Base-by-base conservation (phyloP, 1,284 basidiomycete species). In the Rhodotorula glutinis region DNA sequence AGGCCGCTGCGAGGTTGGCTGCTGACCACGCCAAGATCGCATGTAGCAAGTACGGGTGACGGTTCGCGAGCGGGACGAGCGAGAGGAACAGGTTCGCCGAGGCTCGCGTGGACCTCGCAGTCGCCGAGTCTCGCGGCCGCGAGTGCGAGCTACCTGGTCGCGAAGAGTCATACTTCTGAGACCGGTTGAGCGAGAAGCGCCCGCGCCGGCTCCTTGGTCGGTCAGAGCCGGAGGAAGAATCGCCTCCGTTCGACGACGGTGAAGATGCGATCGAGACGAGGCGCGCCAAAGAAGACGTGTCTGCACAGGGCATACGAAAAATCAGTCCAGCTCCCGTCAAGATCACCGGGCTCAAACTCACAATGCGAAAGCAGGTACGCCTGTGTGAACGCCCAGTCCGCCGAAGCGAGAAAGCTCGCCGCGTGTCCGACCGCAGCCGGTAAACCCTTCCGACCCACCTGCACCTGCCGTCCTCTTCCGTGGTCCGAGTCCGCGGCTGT, bases 21-120 rank as follows among this genome's bases (percentile, higher is more conserved):
- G 61, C 62, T 8, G 47, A 53, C 66, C 66, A 67, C 16, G 61
- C 46, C 13, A 63, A 49, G 27, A 67, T 67, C 41, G 61, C 58
- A 23, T 63, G 58, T 40, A 67, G 55, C 25, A 67, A 29, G 41
- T 29, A 57, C 5, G 66, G 49, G 25, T 67, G 53, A 0, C 40
- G 19, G 25, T 67, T 43, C 14, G 66, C 61, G 61, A 63, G 61
- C 8, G 66, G 66, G n/a, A 67, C 56, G 52, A 67, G 66, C 41
- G 66, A 67, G 41, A 67, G 66, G 62, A 60, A 67, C 13, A 67
- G 49, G 54, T 67, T 67, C 19, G 66, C 66, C 40, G 56, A 55
- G 10, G 60, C 53, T 19, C 57, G 41, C 3, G 60, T 59, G 1
- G 65, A 62, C n/a, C 25, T 38, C 11, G 53, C 53, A 11, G 53